These are phyloP conservation scores for Lithospermum erythrorhizon DNA, from an alignment of 257 asterid species.

Conservation along the genomic window DNA sequence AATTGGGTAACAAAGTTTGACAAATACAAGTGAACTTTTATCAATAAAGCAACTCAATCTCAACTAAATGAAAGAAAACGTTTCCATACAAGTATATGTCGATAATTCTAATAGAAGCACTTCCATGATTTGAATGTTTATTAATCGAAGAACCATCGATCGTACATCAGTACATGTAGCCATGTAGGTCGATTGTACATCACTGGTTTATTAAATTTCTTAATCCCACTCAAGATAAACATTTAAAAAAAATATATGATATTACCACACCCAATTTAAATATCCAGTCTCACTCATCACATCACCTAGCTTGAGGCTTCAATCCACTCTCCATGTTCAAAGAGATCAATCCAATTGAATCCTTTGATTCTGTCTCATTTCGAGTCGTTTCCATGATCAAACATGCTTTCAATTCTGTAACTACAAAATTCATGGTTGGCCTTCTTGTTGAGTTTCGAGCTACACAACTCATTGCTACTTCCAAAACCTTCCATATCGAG, in stretches of 20 bases:
- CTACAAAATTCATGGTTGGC: conserved; percentile 31
- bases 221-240: neutral
- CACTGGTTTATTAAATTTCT: no score
- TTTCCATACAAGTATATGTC: no score
- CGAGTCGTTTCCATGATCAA: conserved; percentile 2
- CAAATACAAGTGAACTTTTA: no score
- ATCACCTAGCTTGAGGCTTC: neutral
- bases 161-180: no score
- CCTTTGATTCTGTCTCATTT: neutral
- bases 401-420: conserved; percentile 23
- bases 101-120: no score
- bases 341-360: conserved; percentile 2
- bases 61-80: no score
- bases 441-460: conserved; percentile 15
- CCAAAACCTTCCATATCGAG: conserved; percentile 29
- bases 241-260: no score
- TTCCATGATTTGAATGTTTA: no score
- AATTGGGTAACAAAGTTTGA: no score
- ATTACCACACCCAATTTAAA: neutral
- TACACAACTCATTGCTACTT: conserved; percentile 26
- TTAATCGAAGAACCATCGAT: no score
- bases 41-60: no score
- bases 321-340: neutral
- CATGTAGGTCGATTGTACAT: neutral
- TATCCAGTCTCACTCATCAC: neutral